Percentiles rank a stretch among this genome's conserved stretches.
Conservation (phyloP, 129 eudicot genomes). For the Flaveria robusta region DNA sequence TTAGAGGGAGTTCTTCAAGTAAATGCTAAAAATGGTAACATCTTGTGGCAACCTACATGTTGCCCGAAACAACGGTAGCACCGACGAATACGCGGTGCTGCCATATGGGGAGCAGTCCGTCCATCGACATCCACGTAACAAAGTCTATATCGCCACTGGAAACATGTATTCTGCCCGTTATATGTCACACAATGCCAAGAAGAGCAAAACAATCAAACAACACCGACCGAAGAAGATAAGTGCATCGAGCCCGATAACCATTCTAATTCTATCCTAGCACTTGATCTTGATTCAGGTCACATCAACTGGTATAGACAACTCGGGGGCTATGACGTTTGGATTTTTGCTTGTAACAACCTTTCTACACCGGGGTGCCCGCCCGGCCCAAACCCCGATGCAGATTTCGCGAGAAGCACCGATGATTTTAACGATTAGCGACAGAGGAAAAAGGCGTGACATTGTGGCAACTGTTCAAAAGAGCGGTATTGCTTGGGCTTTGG, state of each 20-base stretch:
- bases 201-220: slow-evolving; percentile 54
- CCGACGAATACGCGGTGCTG: slow-evolving; percentile 62
- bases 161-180: slow-evolving; percentile 59
- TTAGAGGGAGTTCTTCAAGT: slow-evolving; percentile 70
- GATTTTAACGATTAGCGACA: slow-evolving; percentile 44
- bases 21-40: slow-evolving; percentile 50
- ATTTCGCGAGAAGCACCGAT: slow-evolving; percentile 81
- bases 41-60: slow-evolving; percentile 72
- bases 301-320: slow-evolving; percentile 61
- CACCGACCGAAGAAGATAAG: slow-evolving; percentile 45
- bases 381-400: slow-evolving; percentile 84
- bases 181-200: slow-evolving; percentile 65
- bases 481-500: slow-evolving; percentile 82
- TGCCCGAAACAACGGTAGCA: slow-evolving; percentile 67
- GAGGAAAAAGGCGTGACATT: slow-evolving; percentile 47
- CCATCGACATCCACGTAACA: slow-evolving; percentile 50
- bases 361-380: slow-evolving; percentile 69
- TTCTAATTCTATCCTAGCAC: slow-evolving; percentile 60
- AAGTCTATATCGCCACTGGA: slow-evolving; percentile 64
- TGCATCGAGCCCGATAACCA: slow-evolving; percentile 63
- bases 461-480: slow-evolving; percentile 75
- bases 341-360: slow-evolving; percentile 50
- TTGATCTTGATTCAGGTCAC: slow-evolving; percentile 53
- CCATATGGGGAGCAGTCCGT: slow-evolving; percentile 85
- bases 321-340: slow-evolving; percentile 70